Evolutionary conservation across 192 early-diverging fungal genomes (phyloP).

Genomic region (Backusella sp.): DNA sequence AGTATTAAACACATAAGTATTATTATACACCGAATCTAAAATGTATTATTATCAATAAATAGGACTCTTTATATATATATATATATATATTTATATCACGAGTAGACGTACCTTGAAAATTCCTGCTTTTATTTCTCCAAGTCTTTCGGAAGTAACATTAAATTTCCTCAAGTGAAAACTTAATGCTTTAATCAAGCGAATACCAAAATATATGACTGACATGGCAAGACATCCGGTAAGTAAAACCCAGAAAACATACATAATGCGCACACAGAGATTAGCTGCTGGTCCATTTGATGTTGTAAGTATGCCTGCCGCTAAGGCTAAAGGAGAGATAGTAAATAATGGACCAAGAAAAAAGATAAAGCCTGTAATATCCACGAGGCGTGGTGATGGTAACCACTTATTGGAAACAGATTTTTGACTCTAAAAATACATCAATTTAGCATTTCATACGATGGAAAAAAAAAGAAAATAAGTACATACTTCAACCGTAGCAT

Average conservation of each 20-base stretch:
- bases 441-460: not conserved
- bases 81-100: too few species aligned
- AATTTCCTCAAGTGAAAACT: constrained; percentile 15
- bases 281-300: not conserved
- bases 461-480: too few species aligned
- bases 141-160: constrained; percentile 9
- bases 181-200: constrained; percentile 11
- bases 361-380: constrained; percentile 20
- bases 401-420: constrained; percentile 19
- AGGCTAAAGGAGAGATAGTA: constrained; percentile 5
- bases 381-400: constrained; percentile 16
- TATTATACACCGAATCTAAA: constrained; percentile 15
- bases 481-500: constrained; percentile 28
- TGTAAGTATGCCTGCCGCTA: constrained; percentile 18
- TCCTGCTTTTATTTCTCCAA: constrained; percentile 19
- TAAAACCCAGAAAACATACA: constrained; percentile 32
- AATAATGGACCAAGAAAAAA: constrained; percentile 19
- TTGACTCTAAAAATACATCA: constrained; percentile 19
- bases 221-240: not conserved
- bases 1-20: constrained; percentile 14
- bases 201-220: constrained; percentile 17
- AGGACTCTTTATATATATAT: too few species aligned
- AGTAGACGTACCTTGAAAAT: constrained; percentile 13
- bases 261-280: constrained; percentile 9
- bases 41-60: not conserved